phyloP scores from a whole-genome alignment of 257 asterid species.

The Solanum piurae region DNA sequence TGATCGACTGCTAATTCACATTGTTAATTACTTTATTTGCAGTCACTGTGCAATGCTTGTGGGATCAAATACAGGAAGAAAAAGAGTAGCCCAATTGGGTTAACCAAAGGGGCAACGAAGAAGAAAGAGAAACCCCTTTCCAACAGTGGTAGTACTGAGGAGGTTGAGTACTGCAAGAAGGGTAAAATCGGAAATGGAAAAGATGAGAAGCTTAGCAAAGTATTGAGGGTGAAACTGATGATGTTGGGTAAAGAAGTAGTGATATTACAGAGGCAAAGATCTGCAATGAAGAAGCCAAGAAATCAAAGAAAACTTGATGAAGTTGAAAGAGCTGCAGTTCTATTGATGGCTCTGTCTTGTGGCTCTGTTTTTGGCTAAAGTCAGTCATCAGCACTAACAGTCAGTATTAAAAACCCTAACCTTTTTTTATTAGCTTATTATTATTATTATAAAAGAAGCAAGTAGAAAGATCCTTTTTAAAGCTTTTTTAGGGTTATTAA shows the following conservation, averaged over 20 bases:
- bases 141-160: neutral
- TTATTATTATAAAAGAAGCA: neutral
- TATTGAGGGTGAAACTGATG: conserved; percentile 28
- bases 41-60: conserved; percentile 77
- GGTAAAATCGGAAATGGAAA: conserved; percentile 14
- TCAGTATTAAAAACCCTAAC: neutral
- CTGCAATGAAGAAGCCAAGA: conserved; percentile 10
- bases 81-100: neutral
- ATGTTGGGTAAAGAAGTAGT: conserved; percentile 27
- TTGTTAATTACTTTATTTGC: neutral
- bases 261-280: conserved; percentile 17
- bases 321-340: conserved; percentile 68
- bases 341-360: conserved; percentile 64
- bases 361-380: conserved; percentile 48
- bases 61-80: conserved; percentile 63
- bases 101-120: neutral
- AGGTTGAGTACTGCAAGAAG: neutral
- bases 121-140: neutral
- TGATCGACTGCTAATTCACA: neutral
- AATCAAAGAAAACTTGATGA: conserved; percentile 7
- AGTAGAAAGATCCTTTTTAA: neutral
- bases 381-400: neutral
- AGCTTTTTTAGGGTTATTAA: neutral
- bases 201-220: conserved; percentile 8
- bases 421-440: neutral